Conservation (phyloP, 2,329 filamentous ascomycete genomes). For the Sclerotiophoma versabilis region DNA sequence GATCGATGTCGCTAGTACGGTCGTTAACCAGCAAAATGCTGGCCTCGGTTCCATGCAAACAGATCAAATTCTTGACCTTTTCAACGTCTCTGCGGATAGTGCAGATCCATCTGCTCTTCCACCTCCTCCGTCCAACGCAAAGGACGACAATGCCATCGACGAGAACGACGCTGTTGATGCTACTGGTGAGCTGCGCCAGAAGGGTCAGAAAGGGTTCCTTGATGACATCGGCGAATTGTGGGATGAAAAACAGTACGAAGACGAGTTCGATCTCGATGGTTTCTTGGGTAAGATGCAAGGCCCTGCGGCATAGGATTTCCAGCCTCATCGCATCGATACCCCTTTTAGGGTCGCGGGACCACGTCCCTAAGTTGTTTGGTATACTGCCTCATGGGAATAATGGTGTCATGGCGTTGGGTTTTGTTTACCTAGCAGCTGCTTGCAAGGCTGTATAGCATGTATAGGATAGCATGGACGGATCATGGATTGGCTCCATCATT, state of each 20-base stretch:
- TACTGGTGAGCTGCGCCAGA: conserved; percentile 88
- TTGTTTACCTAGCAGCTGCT: conserved; percentile 2
- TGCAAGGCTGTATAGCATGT: conserved; percentile 1
- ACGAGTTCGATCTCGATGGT: conserved; percentile 94
- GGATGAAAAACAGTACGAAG: conserved; percentile 97
- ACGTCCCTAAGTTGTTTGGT: not conserved
- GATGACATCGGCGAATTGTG: conserved; percentile 95
- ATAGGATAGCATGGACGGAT: conserved; percentile 16
- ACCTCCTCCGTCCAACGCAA: conserved; percentile 63
- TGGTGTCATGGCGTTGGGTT: conserved; percentile 7
- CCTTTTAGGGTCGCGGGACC: not conserved
- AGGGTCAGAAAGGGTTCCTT: conserved; percentile 95
- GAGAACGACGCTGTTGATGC: conserved; percentile 83
- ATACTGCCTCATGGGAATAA: not conserved
- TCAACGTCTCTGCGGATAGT: conserved; percentile 69
- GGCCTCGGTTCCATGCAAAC: conserved; percentile 96
- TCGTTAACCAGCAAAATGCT: conserved; percentile 98
- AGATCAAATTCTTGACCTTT: conserved; percentile 95
- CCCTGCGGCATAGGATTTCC: conserved; percentile 1
- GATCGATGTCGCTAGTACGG: conserved; percentile 96
- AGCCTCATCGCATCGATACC: not conserved
- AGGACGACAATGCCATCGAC: conserved; percentile 75
- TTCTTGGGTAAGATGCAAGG: conserved; percentile 92
- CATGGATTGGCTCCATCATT: conserved; percentile 15
- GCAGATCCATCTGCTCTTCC: conserved; percentile 66